Percentiles rank a stretch among this genome's conserved stretches.
Evolutionary conservation across 106 monocot genomes (phyloP).

Genomic region (Dendrobium officinale): DNA sequence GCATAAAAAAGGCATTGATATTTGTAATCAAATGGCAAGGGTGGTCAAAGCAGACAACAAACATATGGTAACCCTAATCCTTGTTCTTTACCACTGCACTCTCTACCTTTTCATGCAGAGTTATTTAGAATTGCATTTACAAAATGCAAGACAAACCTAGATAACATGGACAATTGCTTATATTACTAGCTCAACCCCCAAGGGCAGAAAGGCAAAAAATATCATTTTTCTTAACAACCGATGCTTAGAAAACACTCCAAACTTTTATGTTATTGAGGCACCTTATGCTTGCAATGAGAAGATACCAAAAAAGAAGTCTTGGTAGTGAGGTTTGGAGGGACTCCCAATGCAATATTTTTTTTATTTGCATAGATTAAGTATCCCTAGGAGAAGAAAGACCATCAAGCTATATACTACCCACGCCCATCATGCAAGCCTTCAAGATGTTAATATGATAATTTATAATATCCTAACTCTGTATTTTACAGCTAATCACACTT

Average conservation of each 20-base stretch:
- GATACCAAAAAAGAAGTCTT: not conserved
- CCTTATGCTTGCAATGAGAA: not conserved
- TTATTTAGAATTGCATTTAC: not conserved
- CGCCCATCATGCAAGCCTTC: slow-evolving; percentile 6
- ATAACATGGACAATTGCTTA: not conserved
- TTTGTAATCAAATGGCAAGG: not conserved
- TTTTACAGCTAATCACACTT: not conserved
- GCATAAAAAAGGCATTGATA: not conserved
- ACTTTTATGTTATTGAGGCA: not conserved
- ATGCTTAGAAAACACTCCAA: not conserved
- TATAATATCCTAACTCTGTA: not conserved
- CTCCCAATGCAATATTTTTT: too few species aligned
- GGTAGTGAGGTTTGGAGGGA: not conserved
- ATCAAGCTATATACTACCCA: slow-evolving; percentile 4
- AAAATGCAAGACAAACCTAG: slow-evolving; percentile 1
- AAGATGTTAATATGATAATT: not conserved
- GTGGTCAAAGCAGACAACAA: not conserved
- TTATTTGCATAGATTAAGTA: slow-evolving; percentile 1
- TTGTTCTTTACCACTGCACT: not conserved
- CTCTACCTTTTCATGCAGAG: not conserved
- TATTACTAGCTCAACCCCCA: not conserved
- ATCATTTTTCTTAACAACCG: not conserved
- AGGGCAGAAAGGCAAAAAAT: not conserved
- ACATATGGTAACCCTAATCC: not conserved
- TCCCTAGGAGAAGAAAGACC: not conserved